Evolutionary conservation across 306 rosid genomes (phyloP), one percentile per base, ranked within the genome.

Genomic region (Cicer yamashitae): DNA sequence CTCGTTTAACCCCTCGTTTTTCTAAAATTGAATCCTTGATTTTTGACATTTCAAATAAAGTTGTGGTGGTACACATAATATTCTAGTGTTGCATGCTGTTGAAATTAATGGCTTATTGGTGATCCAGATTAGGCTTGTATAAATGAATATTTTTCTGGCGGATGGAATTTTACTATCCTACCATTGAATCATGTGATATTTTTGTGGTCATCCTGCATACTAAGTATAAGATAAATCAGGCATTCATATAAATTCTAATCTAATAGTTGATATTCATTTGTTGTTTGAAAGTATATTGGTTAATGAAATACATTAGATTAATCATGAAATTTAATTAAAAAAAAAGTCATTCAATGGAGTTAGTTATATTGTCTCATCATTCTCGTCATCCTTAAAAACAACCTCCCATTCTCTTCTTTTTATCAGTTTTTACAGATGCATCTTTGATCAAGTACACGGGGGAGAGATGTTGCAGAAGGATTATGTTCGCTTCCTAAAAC

Each of bases 391-490:
- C 68, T 45, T 37, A 13, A 81, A 34, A 58, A 63, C 54, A 38
- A 7, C 14, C 73, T 56, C 70, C 60, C 25, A 30, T 51, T 14
- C 79, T 68, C 30, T 51, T 62, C 56, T 59, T n/a, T 70, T 39
- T 15, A 15, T 71, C 96, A 92, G 97, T 82, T 92, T 92, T 82
- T 85, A 92, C 82, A 84, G 77, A 73, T 88, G 89, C 84, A 88
- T 89, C 71, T 92, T 90, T 41, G 93, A 92, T 80, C 83, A 88
- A 25, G 83, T 83, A 72, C 69, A 86, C 7, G 96, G 96, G 58
- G 97, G 93, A 76, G 93, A 84, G 73, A 85, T 90, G 97, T 44
- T 84, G 76, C 97, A 83, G 85, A 85, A 68, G 85, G 96, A 92
- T 79, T 83, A 82, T 70, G 82, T 90, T 68, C 87, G 87, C 37